phyloP scores from a whole-genome alignment of 2,329 filamentous ascomycete species.

The Aspergillus sp. region DNA sequence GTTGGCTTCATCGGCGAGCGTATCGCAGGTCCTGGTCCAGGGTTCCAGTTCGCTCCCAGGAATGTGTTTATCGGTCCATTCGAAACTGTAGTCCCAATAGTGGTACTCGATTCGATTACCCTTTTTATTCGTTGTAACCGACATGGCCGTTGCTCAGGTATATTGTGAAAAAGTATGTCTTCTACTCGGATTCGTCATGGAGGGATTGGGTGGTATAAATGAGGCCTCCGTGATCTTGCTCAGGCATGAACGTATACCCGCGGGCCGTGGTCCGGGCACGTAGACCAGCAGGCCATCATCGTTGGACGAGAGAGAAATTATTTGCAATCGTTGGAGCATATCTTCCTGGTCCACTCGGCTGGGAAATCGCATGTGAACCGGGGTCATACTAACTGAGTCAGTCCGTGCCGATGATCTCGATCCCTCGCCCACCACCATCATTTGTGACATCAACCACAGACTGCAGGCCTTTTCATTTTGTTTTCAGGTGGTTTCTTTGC shows the following conservation, averaged over 20 bases:
- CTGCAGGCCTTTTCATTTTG: no score
- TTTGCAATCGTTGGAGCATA: background rate
- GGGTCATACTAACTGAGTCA: constrained; percentile 3
- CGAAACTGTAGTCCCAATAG: constrained; percentile 12
- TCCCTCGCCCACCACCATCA: background rate
- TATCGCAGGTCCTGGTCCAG: constrained; percentile 8
- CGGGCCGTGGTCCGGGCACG: background rate
- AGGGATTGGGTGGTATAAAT: no score
- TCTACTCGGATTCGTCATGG: background rate
- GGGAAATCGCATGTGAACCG: background rate
- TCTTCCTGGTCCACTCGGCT: background rate
- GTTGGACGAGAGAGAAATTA: background rate
- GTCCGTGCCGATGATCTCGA: background rate
- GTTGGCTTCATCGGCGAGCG: constrained; percentile 7
- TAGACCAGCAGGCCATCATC: background rate
- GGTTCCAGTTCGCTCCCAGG: background rate
- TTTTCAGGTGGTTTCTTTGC: no score
- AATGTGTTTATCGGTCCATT: constrained; percentile 7
- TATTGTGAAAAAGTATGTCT: background rate
- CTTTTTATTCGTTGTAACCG: background rate
- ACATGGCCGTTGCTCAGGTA: background rate
- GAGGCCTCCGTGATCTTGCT: background rate
- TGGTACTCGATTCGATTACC: constrained; percentile 6
- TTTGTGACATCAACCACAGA: background rate
- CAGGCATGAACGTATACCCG: background rate